Evolutionary conservation across 768 basidiomycete genomes (phyloP).

Genomic region (Pleurotus ostreatus): DNA sequence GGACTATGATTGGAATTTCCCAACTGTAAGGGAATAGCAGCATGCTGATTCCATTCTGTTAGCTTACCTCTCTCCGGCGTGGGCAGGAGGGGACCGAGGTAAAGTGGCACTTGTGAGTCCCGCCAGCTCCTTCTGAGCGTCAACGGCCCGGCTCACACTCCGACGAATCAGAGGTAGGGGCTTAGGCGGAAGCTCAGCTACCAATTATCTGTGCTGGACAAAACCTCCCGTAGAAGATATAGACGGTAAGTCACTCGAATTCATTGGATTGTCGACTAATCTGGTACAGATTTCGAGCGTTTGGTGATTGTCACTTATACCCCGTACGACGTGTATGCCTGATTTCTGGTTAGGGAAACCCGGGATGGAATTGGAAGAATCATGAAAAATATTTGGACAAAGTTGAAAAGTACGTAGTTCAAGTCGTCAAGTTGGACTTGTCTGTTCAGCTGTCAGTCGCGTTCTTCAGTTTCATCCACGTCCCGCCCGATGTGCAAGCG

Average conservation of each 20-base stretch:
- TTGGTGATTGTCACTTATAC: neutral
- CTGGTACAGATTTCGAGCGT: constrained; percentile 11
- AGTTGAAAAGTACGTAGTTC: constrained; percentile 8
- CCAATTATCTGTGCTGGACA: constrained; percentile 16
- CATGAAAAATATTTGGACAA: constrained; percentile 7
- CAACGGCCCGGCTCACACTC: neutral
- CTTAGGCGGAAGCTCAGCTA: constrained; percentile 18
- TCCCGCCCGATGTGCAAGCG: neutral
- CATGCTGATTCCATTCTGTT: too few relatives aligned
- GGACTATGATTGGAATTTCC: constrained; percentile 17
- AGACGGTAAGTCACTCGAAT: constrained; percentile 9
- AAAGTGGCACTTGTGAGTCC: constrained; percentile 2
- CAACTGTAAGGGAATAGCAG: neutral
- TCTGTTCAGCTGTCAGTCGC: too few relatives aligned
- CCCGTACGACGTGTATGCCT: neutral
- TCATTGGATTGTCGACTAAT: neutral
- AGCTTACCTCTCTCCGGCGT: too few relatives aligned
- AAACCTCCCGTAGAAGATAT: constrained; percentile 15
- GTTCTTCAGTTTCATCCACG: neutral
- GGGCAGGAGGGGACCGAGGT: neutral
- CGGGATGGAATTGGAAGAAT: constrained; percentile 12
- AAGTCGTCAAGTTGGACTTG: neutral
- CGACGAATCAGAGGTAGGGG: constrained; percentile 12
- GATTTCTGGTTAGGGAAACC: constrained; percentile 4
- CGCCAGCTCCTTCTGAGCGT: neutral